Conservation (phyloP, 148 eudicot genomes). For the Polygonum maritimum region DNA sequence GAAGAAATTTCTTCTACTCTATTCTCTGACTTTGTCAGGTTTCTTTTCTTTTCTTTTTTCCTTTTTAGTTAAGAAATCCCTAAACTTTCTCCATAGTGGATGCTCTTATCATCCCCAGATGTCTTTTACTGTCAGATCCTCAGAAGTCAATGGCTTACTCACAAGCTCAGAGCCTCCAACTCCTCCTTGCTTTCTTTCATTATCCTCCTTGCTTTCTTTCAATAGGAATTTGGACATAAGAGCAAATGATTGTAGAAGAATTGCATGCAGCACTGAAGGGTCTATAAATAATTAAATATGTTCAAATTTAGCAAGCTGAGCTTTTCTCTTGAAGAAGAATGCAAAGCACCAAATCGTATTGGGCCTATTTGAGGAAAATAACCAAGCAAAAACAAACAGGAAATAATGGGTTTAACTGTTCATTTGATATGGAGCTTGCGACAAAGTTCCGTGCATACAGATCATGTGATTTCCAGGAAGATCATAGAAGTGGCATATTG, state of each 20-base stretch:
- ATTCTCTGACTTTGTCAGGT: too few species aligned
- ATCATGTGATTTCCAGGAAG: not conserved
- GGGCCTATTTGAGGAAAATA: not conserved
- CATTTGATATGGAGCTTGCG: not conserved
- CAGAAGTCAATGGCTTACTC: slow-evolving; percentile 15
- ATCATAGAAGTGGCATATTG: not conserved
- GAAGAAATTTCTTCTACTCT: too few species aligned
- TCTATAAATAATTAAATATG: slow-evolving; percentile 11
- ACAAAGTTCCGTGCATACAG: not conserved
- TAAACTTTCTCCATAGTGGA: too few species aligned
- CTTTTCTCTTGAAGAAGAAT: not conserved
- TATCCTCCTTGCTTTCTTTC: slow-evolving; percentile 21
- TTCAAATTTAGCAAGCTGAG: slow-evolving; percentile 13
- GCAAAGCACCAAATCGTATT: not conserved
- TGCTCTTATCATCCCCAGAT: slow-evolving; percentile 37
- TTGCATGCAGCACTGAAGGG: slow-evolving; percentile 29
- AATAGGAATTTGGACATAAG: slow-evolving; percentile 28
- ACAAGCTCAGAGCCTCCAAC: slow-evolving; percentile 18
- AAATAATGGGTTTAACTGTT: not conserved
- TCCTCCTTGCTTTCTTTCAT: slow-evolving; percentile 22
- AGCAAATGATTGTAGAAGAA: slow-evolving; percentile 31
- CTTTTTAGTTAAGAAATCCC: too few species aligned
- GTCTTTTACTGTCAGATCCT: slow-evolving; percentile 22
- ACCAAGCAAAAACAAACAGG: not conserved
- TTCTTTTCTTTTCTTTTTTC: too few species aligned